Evolutionary conservation across 2,329 filamentous ascomycete species (phyloP).

Genomic region (Botrytis pseudocinerea): DNA sequence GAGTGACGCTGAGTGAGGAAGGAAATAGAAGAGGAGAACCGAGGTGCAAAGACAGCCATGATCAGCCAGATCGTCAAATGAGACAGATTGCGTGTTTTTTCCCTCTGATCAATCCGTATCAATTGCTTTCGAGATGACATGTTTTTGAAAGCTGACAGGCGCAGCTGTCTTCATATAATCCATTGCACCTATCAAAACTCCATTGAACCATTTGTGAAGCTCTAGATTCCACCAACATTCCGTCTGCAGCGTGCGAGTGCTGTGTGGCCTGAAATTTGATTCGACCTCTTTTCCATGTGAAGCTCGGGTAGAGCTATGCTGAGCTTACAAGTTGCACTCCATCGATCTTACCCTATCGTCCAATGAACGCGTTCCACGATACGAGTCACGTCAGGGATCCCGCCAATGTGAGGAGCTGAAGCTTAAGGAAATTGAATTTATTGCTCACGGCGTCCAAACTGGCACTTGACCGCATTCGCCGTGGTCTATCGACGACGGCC

Average conservation of each 20-base stretch:
- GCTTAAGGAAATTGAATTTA: neutral
- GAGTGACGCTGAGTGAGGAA: neutral
- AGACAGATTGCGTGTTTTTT: neutral
- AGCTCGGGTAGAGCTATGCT: constrained; percentile 12
- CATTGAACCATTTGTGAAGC: neutral
- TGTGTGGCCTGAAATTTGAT: neutral
- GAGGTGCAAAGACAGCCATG: neutral
- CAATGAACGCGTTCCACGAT: constrained; percentile 11
- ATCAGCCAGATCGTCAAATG: neutral
- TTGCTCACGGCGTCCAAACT: neutral
- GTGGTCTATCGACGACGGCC: neutral
- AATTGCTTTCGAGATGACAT: neutral
- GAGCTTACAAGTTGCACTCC: neutral
- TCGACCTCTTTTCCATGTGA: constrained; percentile 7
- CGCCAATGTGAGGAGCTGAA: constrained; percentile 12
- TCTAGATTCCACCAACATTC: neutral
- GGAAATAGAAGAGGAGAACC: neutral
- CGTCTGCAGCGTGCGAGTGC: neutral
- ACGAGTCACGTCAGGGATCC: constrained; percentile 14
- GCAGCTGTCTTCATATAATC: no score
- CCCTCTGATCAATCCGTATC: neutral
- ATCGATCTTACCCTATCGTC: neutral
- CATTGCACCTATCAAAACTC: neutral
- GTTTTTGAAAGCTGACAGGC: neutral
- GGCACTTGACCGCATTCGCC: neutral